These are phyloP conservation scores for Rauvolfia tetraphylla DNA, from an alignment of 257 asterid species.

Conservation along the genomic window DNA sequence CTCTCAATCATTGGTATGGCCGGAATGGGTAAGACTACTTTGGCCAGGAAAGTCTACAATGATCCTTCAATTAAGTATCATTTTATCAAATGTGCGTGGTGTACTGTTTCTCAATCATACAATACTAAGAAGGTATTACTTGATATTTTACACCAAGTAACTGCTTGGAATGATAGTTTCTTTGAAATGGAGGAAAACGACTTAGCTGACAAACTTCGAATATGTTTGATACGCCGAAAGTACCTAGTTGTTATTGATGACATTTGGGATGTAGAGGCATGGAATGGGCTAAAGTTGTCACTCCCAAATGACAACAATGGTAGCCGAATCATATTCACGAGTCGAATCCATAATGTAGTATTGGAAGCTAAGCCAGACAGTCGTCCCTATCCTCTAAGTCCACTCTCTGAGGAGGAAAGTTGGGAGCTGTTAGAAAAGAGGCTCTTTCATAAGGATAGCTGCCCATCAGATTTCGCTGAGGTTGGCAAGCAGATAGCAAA, in stretches of 20 bases:
- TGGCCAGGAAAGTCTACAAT: conserved; percentile 14
- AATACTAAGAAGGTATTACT: too few species aligned
- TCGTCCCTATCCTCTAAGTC: background rate
- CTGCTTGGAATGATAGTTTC: too few species aligned
- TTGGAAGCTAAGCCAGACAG: background rate
- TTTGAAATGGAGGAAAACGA: too few species aligned
- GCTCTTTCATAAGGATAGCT: background rate
- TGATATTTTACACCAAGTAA: too few species aligned
- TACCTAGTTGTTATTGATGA: conserved; percentile 21
- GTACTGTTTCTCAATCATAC: too few species aligned
- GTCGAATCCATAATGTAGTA: background rate
- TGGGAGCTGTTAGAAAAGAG: conserved; percentile 15
- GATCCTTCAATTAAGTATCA: background rate
- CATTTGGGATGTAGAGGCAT: conserved; percentile 16
- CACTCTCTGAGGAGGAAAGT: background rate
- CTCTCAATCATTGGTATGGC: conserved; percentile 18
- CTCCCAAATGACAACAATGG: conserved; percentile 1
- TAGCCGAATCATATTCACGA: conserved; percentile 14
- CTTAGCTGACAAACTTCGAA: too few species aligned
- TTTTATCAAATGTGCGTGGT: too few species aligned
- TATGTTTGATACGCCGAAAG: conserved; percentile 5
- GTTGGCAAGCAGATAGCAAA: conserved; percentile 3
- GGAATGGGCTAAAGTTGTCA: conserved; percentile 12
- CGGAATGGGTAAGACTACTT: conserved; percentile 23
- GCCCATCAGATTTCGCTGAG: background rate